Conservation (phyloP, 1,139 yeast genomes). For the Taphrina deformans region DNA sequence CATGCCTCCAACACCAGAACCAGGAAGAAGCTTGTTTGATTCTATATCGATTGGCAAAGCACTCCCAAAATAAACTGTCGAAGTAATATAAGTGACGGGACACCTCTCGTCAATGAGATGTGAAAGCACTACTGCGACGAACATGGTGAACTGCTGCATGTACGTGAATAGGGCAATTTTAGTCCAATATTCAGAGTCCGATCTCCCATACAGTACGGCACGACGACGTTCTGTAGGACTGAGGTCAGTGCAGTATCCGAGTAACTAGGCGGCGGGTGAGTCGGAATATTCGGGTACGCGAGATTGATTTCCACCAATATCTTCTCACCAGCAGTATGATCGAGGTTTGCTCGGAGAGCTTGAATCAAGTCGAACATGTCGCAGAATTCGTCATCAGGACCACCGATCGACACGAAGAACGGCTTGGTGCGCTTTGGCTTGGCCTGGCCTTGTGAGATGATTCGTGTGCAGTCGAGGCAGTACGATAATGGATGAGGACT, state of each 20-base stretch:
- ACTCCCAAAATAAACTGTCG: not conserved
- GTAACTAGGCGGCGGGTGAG: slow-evolving; percentile 1
- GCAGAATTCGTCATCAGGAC: not conserved
- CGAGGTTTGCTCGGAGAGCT: not conserved
- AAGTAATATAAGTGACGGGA: not conserved
- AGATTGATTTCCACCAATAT: not conserved
- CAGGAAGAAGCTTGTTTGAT: not conserved
- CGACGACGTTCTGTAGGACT: not conserved
- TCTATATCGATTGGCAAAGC: not conserved
- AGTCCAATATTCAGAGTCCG: not conserved
- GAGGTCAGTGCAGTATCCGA: not conserved
- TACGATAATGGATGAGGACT: not conserved
- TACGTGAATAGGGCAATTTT: not conserved
- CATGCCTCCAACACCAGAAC: not conserved
- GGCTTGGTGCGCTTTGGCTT: not conserved
- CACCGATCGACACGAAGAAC: not conserved
- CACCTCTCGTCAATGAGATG: not conserved
- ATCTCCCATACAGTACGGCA: not conserved
- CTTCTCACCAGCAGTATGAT: not conserved
- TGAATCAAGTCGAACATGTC: not conserved
- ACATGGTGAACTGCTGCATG: not conserved
- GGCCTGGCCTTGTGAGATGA: not conserved
- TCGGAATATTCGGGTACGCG: not conserved
- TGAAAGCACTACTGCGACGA: not conserved
- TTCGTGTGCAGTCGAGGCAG: not conserved